Evolutionary conservation across 441 rosid species (phyloP), one percentile per base, ranked within the genome.

Genomic region (Melastoma candidum): DNA sequence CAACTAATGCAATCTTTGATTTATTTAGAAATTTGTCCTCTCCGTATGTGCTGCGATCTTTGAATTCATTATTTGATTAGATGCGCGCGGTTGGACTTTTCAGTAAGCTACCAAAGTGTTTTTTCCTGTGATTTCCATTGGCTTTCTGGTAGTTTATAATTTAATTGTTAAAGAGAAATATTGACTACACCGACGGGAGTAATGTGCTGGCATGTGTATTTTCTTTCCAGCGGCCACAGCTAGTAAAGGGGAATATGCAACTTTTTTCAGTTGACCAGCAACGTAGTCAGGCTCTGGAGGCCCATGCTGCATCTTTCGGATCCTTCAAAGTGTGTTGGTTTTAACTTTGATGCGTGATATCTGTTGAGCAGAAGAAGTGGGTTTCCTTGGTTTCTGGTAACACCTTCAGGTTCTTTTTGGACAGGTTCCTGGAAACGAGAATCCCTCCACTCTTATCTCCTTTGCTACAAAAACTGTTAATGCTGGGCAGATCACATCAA

Each of bases 201-300:
- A 17, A 17, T 17, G 43, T 7, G 12, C 44, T n/a, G 24, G 17
- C 44, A 25, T 51, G 59, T 41, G 27, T 44, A 46, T 57, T 22
- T 61, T 53, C 51, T 25, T 26, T n/a, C 47, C 68, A 92, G 99
- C 81, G 87, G 77, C 85, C 84, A 62, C 96, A 90, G 75, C 68
- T 94, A 68, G 99, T 94, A 26, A 94, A 87, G 77, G 99, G 97
- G 65, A 90, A 85, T 64, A 87, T 94, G 99, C 99, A 94, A 71
- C 96, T 94, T 68, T 94, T 83, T 74, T 94, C 99, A 26, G 78
- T 94, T 61, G 98, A 95, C 54, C 98, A 95, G 76, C 98, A 95
- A 77, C 95, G 97, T 46, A 90, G 99, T 77, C 99, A 95, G 77
- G 98, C 97, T 49, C 97, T 95, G 59, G 99, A 95, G 74, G 99